These are phyloP conservation scores for Taxawa tesnikishii DNA, from an alignment of 2,329 filamentous ascomycete species.

Conservation along the genomic window DNA sequence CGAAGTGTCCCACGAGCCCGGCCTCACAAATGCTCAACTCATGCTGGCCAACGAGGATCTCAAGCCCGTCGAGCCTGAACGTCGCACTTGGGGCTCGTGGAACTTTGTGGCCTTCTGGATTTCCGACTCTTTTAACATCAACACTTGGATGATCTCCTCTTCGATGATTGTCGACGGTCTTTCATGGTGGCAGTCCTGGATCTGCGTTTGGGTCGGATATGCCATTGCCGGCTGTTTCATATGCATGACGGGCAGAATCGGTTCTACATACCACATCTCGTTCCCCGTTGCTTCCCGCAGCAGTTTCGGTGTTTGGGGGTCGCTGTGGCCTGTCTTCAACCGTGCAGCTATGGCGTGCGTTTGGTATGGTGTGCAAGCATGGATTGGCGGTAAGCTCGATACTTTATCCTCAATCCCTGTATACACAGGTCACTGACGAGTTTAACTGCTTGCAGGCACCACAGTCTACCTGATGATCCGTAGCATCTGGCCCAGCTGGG, in stretches of 20 bases:
- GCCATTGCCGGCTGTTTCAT: conserved; percentile 65
- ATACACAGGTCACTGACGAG: too few species aligned
- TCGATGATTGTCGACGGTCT: conserved; percentile 65
- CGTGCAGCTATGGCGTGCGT: conserved; percentile 74
- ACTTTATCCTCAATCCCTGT: too few species aligned
- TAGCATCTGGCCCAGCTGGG: conserved; percentile 56
- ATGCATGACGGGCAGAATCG: conserved; percentile 67
- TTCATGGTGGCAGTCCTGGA: conserved; percentile 37
- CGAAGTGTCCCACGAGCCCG: conserved; percentile 46
- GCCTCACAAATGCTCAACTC: conserved; percentile 67
- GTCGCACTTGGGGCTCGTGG: conserved; percentile 74
- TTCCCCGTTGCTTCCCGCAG: conserved; percentile 71
- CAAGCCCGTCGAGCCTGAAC: conserved; percentile 57
- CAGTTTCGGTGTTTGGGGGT: conserved; percentile 82
- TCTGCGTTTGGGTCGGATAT: conserved; percentile 53
- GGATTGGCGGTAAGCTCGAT: conserved; percentile 65
- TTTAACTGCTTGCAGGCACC: background rate
- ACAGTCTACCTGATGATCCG: conserved; percentile 78
- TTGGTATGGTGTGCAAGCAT: conserved; percentile 78
- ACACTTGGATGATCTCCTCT: conserved; percentile 52
- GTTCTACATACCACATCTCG: conserved; percentile 76
- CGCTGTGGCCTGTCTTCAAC: conserved; percentile 81
- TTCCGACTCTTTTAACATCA: conserved; percentile 72
- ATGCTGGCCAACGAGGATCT: conserved; percentile 65
- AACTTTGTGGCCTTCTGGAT: conserved; percentile 83